A percentile compares a stretch with the other conserved stretches of the same genome.
phyloP scores from a whole-genome alignment of 2,329 filamentous ascomycete genomes.

The Fusarium algeriense region DNA sequence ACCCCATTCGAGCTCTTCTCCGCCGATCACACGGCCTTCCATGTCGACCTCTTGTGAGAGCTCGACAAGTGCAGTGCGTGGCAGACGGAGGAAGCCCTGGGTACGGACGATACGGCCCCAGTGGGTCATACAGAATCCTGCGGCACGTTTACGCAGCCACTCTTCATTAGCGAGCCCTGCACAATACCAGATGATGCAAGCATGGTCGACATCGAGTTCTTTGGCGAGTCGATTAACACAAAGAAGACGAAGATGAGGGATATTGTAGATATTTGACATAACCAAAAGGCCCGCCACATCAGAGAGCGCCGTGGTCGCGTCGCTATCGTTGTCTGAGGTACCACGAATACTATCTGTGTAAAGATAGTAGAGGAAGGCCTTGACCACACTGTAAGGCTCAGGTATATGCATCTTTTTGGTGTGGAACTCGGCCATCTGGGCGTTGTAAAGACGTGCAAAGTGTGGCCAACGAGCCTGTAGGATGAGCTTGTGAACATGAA shows the following conservation, averaged over 20 bases:
- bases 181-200: slow-evolving; percentile 96
- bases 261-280: slow-evolving; percentile 98
- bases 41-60: slow-evolving; percentile 93
- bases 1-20: slow-evolving; percentile 79
- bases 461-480: slow-evolving; percentile 96
- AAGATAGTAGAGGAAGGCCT: slow-evolving; percentile 93
- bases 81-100: slow-evolving; percentile 84
- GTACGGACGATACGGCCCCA: slow-evolving; percentile 96
- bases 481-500: slow-evolving; percentile 95
- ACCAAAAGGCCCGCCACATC: slow-evolving; percentile 95
- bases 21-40: slow-evolving; percentile 90
- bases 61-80: slow-evolving; percentile 84
- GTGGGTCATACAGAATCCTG: slow-evolving; percentile 88
- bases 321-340: slow-evolving; percentile 65
- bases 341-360: slow-evolving; percentile 92
- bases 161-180: slow-evolving; percentile 91
- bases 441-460: slow-evolving; percentile 89
- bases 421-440: slow-evolving; percentile 98
- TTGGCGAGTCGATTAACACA: slow-evolving; percentile 91
- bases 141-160: slow-evolving; percentile 90
- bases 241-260: slow-evolving; percentile 89
- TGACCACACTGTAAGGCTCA: slow-evolving; percentile 93
- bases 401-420: slow-evolving; percentile 98
- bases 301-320: slow-evolving; percentile 80
- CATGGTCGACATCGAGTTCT: slow-evolving; percentile 94